Base-by-base conservation (phyloP, 345 rosid species). In the Salix dunnii region DNA sequence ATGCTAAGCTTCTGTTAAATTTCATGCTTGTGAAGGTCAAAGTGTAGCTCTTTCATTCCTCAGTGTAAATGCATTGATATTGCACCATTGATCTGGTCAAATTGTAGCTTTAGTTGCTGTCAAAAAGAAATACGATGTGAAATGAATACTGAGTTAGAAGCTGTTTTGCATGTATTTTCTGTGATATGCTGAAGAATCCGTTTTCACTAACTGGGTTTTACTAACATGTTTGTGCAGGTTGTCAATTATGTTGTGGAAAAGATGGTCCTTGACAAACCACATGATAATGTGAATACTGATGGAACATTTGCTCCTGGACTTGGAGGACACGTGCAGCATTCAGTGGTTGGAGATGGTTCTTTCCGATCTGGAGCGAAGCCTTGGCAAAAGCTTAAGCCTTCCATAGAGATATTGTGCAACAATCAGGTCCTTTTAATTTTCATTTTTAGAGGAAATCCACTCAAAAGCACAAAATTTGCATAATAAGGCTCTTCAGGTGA, bases 231-330 rank as follows among this genome's bases (percentile, higher is more conserved):
- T 70, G 25, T 82, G 77, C 81, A 96, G 99, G 99, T 96, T 85
- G 90, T 95, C 68, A 94, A 89, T 85, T 96, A 96, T 86, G 98
- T 96, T 7, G 33, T 89, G 66, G 99, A 96, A 82, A 96, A 96
- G 84, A 88, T 94, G 95, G 88, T 92, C 61, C 88, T 90, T 65
- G 99, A 96, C 84, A 94, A 85, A 77, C 90, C 98, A 11, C 71
- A 83, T 80, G 98, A 94, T 77, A 76, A 82, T 81, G 83, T 46
- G 70, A 85, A 76, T 78, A 33, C 86, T 30, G 97, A 91, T 70
- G 93, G 88, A 78, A 77, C 92, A 23, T 84, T 89, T 74, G 84
- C 83, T 80, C 85, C 94, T 72, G 90, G 90, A 79, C 83, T 78
- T 74, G 78, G 92, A 76, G 97, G 96, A 53, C 92, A 76, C 60